Evolutionary conservation across 768 basidiomycete genomes (phyloP), one percentile per base, ranked within the genome.

Genomic region (Amanita rubescens): DNA sequence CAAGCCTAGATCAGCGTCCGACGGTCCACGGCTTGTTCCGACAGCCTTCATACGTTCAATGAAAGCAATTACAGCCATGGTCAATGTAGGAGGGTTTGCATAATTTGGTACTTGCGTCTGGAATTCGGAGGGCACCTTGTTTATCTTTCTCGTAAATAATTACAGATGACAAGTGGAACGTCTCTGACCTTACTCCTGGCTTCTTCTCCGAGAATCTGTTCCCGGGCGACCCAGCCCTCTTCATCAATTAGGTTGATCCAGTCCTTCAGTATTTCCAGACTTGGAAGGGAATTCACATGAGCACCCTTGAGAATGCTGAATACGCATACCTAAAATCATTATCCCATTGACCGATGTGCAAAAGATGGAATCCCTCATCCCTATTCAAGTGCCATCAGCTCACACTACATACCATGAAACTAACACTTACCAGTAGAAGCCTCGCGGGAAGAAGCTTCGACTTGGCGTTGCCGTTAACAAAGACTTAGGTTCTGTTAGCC

Each of bases 291-390:
- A 27, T 32, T 41, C 35, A 47, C 20, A 38, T 45, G 8, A 11
- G 27, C 10, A 6, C 47, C 8, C 8, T 8, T 3, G 3, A 32
- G 15, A 35, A 22, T 17, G 9, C 17, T 20, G 20, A 43, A 43
- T 6, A 37, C 22, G 25, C 33, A 25, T 43, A 67, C 70, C 70
- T 71, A 57, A 96, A 81, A 60, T 91, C 92, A 55, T 86, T 92
- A 63, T 98, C 95, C 88, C 89, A 94, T 62, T 85, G 82, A 15
- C 92, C 92, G 42, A 98, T 90, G 59, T 94, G 85, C 32, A 93
- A 69, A 27, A 97, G 70, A 69, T 98, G 94, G 75, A 98, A 98
- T 1, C 94, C 94, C 69, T 98, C 94, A 67, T 98, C 94, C 94
- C 90, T 92, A 61, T 20, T 10, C 17, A 19, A 45, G 35, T 51